These are phyloP conservation scores for Prorocentrum cordatum DNA, from an alignment of 169 alveolate genomes.

Conservation along the genomic window DNA sequence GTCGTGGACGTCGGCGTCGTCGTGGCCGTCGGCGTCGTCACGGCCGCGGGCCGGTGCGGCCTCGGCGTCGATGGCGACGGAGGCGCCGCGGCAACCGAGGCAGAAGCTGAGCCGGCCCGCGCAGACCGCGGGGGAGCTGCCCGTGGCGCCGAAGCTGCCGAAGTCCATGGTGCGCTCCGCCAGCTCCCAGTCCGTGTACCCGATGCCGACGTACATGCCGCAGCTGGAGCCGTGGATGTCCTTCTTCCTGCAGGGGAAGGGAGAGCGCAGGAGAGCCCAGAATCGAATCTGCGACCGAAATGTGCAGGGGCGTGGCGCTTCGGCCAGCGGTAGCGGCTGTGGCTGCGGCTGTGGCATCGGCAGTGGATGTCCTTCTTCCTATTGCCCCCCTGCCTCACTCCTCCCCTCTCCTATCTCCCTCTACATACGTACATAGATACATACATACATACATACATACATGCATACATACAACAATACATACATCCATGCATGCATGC, in stretches of 20 bases:
- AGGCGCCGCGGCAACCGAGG: constrained; percentile 47
- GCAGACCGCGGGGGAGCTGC: constrained; percentile 29
- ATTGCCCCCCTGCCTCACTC: no score
- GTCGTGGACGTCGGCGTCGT: constrained; percentile 41
- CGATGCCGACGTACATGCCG: constrained; percentile 21
- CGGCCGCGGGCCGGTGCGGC: constrained; percentile 17
- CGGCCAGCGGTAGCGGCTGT: no score
- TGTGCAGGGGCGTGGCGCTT: no score
- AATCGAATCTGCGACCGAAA: no score
- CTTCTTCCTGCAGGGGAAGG: constrained; percentile 39
- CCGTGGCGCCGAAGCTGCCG: constrained; percentile 49
- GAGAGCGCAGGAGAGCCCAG: no score
- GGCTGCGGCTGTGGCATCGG: no score
- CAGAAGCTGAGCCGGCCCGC: constrained; percentile 55
- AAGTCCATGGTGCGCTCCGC: not conserved
- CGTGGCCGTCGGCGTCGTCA: constrained; percentile 20
- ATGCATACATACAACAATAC: no score
- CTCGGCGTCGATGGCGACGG: constrained; percentile 47
- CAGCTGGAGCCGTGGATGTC: constrained; percentile 4
- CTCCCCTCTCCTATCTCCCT: no score
- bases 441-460: no score
- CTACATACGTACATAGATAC: no score
- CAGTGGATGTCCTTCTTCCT: no score
- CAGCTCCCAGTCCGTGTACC: not conserved
- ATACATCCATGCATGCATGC: no score